A percentile compares a stretch with the other conserved stretches of the same genome.
Evolutionary conservation across 441 rosid genomes (phyloP).

Genomic region (Populus tomentosa): DNA sequence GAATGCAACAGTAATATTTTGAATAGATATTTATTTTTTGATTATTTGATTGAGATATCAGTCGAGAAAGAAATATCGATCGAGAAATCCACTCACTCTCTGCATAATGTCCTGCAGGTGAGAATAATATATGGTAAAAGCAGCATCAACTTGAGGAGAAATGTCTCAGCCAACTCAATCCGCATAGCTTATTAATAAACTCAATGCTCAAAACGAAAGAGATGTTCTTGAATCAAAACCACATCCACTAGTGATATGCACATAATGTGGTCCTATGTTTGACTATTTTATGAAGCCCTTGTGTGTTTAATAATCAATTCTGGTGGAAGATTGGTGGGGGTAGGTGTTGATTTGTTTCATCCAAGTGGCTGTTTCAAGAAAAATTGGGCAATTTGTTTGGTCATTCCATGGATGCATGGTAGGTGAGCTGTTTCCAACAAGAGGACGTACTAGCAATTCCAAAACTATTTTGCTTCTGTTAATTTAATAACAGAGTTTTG

Average conservation of each 20-base stretch:
- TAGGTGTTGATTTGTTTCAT: conserved; percentile 6
- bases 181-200: no score
- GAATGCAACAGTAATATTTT: no score
- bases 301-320: background rate
- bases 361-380: background rate
- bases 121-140: no score
- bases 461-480: background rate
- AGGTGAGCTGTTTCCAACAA: background rate
- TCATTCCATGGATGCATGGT: background rate
- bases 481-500: no score
- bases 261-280: background rate
- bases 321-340: conserved; percentile 12
- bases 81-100: no score
- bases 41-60: no score
- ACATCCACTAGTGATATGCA: background rate
- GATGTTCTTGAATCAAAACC: background rate
- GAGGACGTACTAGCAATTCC: background rate
- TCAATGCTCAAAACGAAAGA: no score
- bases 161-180: no score
- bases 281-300: background rate
- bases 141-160: no score
- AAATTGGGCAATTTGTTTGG: background rate
- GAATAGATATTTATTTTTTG: no score
- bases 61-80: no score
- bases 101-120: no score